Evolutionary conservation across 257 asterid species (phyloP).

Genomic region (Galeopsis tetrahit): DNA sequence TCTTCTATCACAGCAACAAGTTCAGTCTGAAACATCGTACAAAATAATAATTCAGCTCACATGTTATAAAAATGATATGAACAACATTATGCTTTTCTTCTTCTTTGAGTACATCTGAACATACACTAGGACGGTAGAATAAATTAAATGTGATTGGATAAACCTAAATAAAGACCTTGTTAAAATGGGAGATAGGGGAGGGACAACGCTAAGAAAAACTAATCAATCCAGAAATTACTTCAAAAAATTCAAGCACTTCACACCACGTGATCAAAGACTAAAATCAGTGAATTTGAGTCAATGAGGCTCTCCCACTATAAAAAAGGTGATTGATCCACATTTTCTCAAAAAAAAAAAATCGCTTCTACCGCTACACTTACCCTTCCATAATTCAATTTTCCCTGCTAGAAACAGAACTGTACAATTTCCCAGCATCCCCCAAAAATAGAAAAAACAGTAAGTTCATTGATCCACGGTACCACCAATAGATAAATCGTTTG

Average conservation of each 20-base stretch:
- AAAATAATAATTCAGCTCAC: not conserved
- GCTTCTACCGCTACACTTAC: not conserved
- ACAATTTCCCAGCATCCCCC: slow-evolving; percentile 1
- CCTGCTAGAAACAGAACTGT: not conserved
- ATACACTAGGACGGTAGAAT: not conserved
- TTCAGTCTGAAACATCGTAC: not conserved
- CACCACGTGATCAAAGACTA: too few species aligned
- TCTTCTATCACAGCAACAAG: slow-evolving; percentile 6
- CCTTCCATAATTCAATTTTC: not conserved
- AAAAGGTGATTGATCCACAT: not conserved
- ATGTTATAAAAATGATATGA: not conserved
- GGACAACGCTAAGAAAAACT: not conserved
- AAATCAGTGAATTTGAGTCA: not conserved
- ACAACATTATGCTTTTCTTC: not conserved
- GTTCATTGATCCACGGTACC: slow-evolving; percentile 4
- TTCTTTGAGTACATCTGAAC: not conserved
- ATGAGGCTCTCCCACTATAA: not conserved
- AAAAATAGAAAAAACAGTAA: not conserved
- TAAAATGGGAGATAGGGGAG: not conserved
- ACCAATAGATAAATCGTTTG: not conserved
- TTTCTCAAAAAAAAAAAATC: not conserved
- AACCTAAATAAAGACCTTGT: not conserved
- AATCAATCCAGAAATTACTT: not conserved
- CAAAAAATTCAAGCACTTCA: not conserved
- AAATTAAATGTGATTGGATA: not conserved